Percentiles rank a stretch among this genome's conserved stretches.
Evolutionary conservation across 371 early-diverging fungal species (phyloP).

Genomic region (Mortierella sp.): DNA sequence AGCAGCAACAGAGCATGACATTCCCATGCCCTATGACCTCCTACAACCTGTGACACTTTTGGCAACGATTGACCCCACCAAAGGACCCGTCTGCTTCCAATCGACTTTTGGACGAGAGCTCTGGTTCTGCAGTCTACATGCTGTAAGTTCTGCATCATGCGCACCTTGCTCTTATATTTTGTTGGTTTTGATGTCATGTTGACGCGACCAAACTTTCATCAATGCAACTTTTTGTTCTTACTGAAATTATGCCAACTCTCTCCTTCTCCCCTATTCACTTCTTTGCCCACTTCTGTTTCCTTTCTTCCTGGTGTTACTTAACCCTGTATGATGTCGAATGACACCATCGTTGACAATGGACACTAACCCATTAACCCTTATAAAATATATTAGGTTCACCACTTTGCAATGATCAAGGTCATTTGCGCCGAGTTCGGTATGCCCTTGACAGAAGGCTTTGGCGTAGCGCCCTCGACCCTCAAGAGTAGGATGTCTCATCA

Average conservation of each 20-base stretch:
- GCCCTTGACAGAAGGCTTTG: constrained; percentile 61
- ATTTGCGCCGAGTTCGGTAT: constrained; percentile 67
- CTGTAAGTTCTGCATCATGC: constrained; percentile 44
- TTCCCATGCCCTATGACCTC: constrained; percentile 19
- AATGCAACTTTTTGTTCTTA: neutral
- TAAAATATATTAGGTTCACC: constrained; percentile 59
- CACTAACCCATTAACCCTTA: neutral
- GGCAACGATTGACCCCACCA: constrained; percentile 61
- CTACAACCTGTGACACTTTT: constrained; percentile 45
- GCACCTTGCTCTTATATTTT: neutral
- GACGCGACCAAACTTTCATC: neutral
- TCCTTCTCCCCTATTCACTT: neutral
- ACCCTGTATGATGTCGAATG: neutral
- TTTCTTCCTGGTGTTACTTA: neutral
- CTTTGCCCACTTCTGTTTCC: neutral
- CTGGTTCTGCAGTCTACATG: constrained; percentile 75
- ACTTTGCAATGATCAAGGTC: constrained; percentile 69
- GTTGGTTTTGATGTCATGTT: neutral
- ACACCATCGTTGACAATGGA: neutral
- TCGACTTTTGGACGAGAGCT: constrained; percentile 74
- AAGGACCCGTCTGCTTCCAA: constrained; percentile 42
- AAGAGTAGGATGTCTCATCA: constrained; percentile 11
- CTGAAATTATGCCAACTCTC: neutral
- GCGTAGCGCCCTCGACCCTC: constrained; percentile 68
- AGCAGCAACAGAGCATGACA: neutral